These are phyloP conservation scores for Pseudogymnoascus sp. DNA, from an alignment of 2,329 filamentous ascomycete genomes.

Conservation along the genomic window DNA sequence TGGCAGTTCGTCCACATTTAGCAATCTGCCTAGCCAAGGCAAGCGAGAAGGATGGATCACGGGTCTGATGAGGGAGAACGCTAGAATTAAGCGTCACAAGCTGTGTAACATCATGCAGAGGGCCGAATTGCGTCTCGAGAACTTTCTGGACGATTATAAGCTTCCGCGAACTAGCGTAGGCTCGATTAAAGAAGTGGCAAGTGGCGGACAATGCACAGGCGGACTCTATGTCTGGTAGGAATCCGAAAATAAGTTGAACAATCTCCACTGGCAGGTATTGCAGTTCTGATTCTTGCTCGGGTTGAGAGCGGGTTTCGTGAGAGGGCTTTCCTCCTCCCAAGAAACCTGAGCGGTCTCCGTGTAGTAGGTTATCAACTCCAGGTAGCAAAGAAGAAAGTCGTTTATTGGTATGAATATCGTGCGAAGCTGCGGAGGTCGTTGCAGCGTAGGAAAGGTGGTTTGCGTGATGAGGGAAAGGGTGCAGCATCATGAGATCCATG, in stretches of 20 bases:
- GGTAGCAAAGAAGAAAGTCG: background rate
- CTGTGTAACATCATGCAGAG: slow-evolving; percentile 9
- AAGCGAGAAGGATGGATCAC: slow-evolving; percentile 9
- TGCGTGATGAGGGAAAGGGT: background rate
- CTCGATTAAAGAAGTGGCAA: background rate
- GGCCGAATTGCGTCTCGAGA: slow-evolving; percentile 9
- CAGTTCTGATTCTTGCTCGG: slow-evolving; percentile 1
- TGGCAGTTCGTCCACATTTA: slow-evolving; percentile 23
- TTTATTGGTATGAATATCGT: slow-evolving; percentile 10
- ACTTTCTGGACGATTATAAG: slow-evolving; percentile 8
- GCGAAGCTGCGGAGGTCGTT: slow-evolving; percentile 1
- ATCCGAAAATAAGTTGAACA: slow-evolving; percentile 8
- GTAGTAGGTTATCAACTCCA: background rate
- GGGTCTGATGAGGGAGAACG: background rate
- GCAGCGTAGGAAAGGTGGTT: background rate
- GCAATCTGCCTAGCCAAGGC: slow-evolving; percentile 20
- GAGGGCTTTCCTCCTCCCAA: background rate
- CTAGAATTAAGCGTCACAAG: slow-evolving; percentile 11
- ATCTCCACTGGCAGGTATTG: slow-evolving; percentile 11
- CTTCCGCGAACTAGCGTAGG: slow-evolving; percentile 8
- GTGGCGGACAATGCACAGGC: slow-evolving; percentile 5
- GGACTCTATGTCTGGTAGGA: background rate
- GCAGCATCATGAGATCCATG: slow-evolving; percentile 6
- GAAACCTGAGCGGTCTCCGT: slow-evolving; percentile 3
- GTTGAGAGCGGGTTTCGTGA: background rate